Evolutionary conservation across 2,329 filamentous ascomycete species (phyloP).

Genomic region (Venturia pyrina): DNA sequence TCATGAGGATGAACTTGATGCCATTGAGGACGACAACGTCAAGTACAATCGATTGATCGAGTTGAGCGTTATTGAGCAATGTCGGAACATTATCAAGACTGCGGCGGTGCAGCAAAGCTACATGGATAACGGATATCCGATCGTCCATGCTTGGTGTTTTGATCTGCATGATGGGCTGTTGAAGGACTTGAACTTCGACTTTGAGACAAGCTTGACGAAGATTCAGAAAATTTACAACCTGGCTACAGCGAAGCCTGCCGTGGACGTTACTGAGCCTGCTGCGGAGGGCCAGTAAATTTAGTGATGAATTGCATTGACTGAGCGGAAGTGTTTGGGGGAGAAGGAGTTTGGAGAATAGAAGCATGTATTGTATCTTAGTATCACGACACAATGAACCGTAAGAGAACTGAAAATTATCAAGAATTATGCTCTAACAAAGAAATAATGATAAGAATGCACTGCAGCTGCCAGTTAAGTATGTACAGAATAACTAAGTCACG

Average conservation of each 20-base stretch:
- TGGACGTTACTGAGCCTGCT: background rate
- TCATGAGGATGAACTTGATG: conserved; percentile 59
- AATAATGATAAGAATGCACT: no score
- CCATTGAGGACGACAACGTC: conserved; percentile 19
- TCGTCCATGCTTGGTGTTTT: conserved; percentile 68
- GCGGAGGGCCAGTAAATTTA: background rate
- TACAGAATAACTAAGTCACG: background rate
- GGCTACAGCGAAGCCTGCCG: background rate
- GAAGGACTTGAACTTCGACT: conserved; percentile 54
- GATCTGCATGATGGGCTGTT: conserved; percentile 57
- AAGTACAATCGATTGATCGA: conserved; percentile 28
- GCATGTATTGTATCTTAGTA: background rate
- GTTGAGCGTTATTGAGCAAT: conserved; percentile 29
- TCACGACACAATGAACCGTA: background rate
- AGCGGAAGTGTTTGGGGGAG: background rate
- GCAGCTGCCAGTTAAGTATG: no score
- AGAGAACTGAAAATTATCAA: background rate
- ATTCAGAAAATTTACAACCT: conserved; percentile 58
- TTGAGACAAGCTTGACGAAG: conserved; percentile 44
- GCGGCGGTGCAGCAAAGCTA: conserved; percentile 51
- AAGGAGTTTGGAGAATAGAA: background rate
- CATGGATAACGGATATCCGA: conserved; percentile 51
- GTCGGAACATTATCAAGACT: conserved; percentile 30
- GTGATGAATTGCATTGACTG: background rate
- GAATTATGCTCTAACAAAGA: background rate